Percentiles rank a stretch among this genome's conserved stretches.
Conservation (phyloP, 2,329 filamentous ascomycete species). For the Ceratocystis destructans region DNA sequence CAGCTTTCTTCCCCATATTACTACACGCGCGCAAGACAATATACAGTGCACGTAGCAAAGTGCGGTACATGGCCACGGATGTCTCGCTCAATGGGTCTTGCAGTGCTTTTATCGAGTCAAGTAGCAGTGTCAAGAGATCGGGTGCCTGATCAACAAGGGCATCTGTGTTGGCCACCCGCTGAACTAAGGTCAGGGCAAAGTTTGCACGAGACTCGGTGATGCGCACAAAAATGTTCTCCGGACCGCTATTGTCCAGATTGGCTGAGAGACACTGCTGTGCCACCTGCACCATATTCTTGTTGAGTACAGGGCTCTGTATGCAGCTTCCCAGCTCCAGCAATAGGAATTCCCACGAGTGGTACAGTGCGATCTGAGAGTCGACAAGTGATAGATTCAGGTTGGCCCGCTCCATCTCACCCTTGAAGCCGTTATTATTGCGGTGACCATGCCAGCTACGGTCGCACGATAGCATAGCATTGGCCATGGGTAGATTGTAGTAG, state of each 20-base stretch:
- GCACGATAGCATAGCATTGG: conserved; percentile 59
- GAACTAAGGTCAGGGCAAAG: conserved; percentile 68
- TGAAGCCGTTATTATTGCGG: conserved; percentile 55
- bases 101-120: conserved; percentile 39
- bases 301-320: conserved; percentile 40
- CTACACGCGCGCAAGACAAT: conserved; percentile 59
- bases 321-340: conserved; percentile 67
- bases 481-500: conserved; percentile 70
- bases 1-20: conserved; percentile 20
- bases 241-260: conserved; percentile 57
- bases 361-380: conserved; percentile 76
- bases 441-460: conserved; percentile 65
- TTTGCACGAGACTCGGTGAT: conserved; percentile 65
- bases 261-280: conserved; percentile 64
- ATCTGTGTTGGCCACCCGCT: conserved; percentile 54
- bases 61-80: conserved; percentile 61
- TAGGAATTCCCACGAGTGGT: conserved; percentile 81
- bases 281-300: conserved; percentile 58
- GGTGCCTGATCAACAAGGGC: conserved; percentile 38
- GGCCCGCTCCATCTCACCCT: conserved; percentile 67
- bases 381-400: conserved; percentile 87
- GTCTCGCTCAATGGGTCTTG: conserved; percentile 40
- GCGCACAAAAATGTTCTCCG: conserved; percentile 68
- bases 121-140: conserved; percentile 37
- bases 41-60: conserved; percentile 71